phyloP scores from a whole-genome alignment of 2,329 filamentous ascomycete species.

The Colletotrichum plurivorum region DNA sequence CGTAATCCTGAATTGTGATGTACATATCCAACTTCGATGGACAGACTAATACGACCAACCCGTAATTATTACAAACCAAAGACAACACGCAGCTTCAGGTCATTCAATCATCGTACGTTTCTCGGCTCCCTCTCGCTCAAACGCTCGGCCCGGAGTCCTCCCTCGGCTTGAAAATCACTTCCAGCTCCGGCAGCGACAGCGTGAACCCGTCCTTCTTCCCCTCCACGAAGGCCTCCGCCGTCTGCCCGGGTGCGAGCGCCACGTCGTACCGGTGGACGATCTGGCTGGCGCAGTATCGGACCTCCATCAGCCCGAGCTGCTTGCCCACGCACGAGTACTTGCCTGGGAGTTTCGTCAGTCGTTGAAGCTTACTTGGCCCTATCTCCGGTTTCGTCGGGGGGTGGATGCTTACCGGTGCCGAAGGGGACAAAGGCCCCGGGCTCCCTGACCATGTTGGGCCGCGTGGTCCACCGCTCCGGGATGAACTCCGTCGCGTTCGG shows the following conservation, averaged over 20 bases:
- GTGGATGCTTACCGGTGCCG: constrained; percentile 42
- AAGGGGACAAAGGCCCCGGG: constrained; percentile 47
- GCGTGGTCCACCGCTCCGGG: constrained; percentile 44
- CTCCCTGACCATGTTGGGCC: constrained; percentile 42
- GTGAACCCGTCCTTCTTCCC: constrained; percentile 39
- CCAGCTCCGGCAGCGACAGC: constrained; percentile 34
- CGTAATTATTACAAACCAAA: too few species aligned
- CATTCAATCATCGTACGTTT: too few species aligned
- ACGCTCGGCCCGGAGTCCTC: not conserved
- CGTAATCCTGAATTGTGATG: too few species aligned
- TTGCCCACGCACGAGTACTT: constrained; percentile 53
- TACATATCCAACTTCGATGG: too few species aligned
- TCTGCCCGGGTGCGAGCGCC: constrained; percentile 29
- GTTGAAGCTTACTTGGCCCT: not conserved
- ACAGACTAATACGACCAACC: too few species aligned
- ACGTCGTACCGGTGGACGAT: constrained; percentile 36
- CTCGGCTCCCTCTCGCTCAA: not conserved
- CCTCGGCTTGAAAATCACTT: constrained; percentile 37
- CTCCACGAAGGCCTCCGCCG: constrained; percentile 18
- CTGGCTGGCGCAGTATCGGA: constrained; percentile 42
- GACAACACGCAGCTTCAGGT: too few species aligned
- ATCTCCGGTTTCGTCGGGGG: not conserved
- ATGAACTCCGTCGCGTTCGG: constrained; percentile 43
- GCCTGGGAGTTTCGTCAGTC: constrained; percentile 41
- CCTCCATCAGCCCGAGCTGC: constrained; percentile 52